Evolutionary conservation across 495 filamentous ascomycete genomes (phyloP).

Genomic region (Symbiotaphrina buchneri): DNA sequence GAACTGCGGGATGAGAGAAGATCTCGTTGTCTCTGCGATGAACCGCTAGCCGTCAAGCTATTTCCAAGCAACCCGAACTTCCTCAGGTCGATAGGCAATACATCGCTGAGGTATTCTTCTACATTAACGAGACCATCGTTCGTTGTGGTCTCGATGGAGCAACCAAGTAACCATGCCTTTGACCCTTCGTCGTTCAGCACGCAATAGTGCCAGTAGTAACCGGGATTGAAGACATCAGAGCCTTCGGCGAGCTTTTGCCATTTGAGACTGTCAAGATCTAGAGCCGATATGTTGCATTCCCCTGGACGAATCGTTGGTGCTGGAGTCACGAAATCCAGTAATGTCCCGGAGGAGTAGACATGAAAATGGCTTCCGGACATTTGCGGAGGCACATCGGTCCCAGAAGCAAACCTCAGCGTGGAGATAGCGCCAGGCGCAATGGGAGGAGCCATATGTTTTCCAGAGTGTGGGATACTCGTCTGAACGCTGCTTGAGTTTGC

Average conservation of each 20-base stretch:
- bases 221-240: constrained; percentile 67
- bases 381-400: constrained; percentile 68
- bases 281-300: constrained; percentile 73
- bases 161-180: constrained; percentile 91
- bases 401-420: constrained; percentile 69
- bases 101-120: constrained; percentile 83
- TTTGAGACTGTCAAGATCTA: constrained; percentile 65
- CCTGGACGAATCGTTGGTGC: constrained; percentile 61
- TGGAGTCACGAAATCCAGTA: constrained; percentile 85
- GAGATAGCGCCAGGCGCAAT: constrained; percentile 78
- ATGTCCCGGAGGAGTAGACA: constrained; percentile 73
- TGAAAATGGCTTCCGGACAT: constrained; percentile 85
- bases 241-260: constrained; percentile 93
- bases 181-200: constrained; percentile 82
- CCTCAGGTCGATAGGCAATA: constrained; percentile 73
- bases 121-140: constrained; percentile 28
- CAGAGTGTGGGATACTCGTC: constrained; percentile 35
- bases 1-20: constrained; percentile 25
- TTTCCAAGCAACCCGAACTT: constrained; percentile 76
- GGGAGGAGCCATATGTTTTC: constrained; percentile 21
- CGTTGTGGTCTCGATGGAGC: constrained; percentile 40
- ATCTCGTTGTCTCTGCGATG: constrained; percentile 10
- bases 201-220: constrained; percentile 94
- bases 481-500: constrained; percentile 80
- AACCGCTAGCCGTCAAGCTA: constrained; percentile 30